A percentile compares a stretch with the other conserved stretches of the same genome.
Evolutionary conservation across 495 filamentous ascomycete species (phyloP).

Genomic region (Aspergillus nanangensis): DNA sequence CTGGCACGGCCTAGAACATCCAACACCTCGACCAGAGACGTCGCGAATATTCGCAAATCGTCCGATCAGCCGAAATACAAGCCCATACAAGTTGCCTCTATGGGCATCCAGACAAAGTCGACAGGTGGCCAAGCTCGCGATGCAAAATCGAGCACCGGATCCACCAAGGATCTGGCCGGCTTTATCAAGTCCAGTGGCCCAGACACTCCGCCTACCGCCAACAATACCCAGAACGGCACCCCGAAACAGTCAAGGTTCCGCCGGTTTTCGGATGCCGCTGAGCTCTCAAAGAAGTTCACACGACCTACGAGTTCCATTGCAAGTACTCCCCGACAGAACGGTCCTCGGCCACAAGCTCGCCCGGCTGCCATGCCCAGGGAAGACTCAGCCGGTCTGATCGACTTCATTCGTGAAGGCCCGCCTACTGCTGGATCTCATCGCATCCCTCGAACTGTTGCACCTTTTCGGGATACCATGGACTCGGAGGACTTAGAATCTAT

Average conservation of each 20-base stretch:
- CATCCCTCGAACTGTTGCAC: constrained; percentile 78
- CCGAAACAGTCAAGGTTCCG: constrained; percentile 5
- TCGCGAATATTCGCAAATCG: constrained; percentile 16
- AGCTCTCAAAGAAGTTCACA: constrained; percentile 14
- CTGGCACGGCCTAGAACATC: constrained; percentile 16
- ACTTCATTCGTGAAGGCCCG: constrained; percentile 88
- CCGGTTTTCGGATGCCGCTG: constrained; percentile 16
- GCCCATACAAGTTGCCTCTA: constrained; percentile 24
- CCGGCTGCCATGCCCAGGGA: constrained; percentile 56
- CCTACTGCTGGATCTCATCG: constrained; percentile 53
- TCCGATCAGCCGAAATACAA: constrained; percentile 22
- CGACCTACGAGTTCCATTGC: constrained; percentile 11
- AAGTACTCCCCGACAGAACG: constrained; percentile 9
- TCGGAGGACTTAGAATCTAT: constrained; percentile 64
- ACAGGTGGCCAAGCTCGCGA: constrained; percentile 56
- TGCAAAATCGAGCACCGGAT: constrained; percentile 57
- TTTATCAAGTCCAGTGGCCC: constrained; percentile 78
- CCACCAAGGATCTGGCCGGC: constrained; percentile 74
- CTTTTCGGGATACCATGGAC: constrained; percentile 81
- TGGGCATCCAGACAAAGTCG: constrained; percentile 23
- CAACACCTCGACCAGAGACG: constrained; percentile 17
- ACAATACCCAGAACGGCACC: not conserved
- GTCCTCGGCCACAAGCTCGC: constrained; percentile 61
- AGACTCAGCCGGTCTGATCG: constrained; percentile 77
- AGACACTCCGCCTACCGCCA: constrained; percentile 5